Percentiles rank a stretch among this genome's conserved stretches.
These are phyloP conservation scores for Lachancea thermotolerans DNA, from an alignment of 805 yeast genomes.

Conservation along the genomic window DNA sequence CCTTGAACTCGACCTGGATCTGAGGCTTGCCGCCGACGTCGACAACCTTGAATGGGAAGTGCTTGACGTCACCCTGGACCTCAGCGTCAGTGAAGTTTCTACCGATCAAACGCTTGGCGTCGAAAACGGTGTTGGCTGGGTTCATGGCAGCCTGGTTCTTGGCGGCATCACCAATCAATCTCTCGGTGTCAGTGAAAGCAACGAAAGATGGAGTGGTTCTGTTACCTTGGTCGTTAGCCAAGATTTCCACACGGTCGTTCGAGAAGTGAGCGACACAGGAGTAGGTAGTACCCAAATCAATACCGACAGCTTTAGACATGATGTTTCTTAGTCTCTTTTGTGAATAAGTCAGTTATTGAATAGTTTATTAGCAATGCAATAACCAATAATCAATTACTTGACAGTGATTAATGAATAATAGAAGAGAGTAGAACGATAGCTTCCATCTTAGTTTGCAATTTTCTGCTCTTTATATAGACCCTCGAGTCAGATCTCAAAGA, in stretches of 20 bases:
- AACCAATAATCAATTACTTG: background rate
- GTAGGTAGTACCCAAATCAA: constrained; percentile 96
- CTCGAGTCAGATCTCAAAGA: background rate
- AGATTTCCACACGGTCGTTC: constrained; percentile 86
- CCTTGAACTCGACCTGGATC: constrained; percentile 81
- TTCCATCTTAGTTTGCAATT: background rate
- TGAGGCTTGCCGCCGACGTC: constrained; percentile 81
- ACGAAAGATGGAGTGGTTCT: constrained; percentile 97
- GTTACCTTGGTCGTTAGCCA: constrained; percentile 98
- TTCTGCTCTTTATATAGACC: background rate
- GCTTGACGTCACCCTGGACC: constrained; percentile 55
- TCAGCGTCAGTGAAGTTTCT: constrained; percentile 55
- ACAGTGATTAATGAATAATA: background rate
- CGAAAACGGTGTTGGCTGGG: constrained; percentile 89
- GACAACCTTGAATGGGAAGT: constrained; percentile 79
- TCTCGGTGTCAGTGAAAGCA: constrained; percentile 91
- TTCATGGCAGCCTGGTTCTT: constrained; percentile 98
- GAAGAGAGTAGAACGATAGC: background rate
- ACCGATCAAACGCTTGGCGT: constrained; percentile 90
- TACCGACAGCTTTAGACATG: constrained; percentile 49
- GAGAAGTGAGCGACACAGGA: constrained; percentile 91
- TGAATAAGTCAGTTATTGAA: background rate
- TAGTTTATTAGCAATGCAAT: background rate
- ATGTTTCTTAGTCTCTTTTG: constrained; percentile 6
- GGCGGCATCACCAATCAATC: constrained; percentile 96